These are phyloP conservation scores for Ophiostoma novo-ulmi DNA, from an alignment of 2,329 filamentous ascomycete genomes.

Conservation along the genomic window DNA sequence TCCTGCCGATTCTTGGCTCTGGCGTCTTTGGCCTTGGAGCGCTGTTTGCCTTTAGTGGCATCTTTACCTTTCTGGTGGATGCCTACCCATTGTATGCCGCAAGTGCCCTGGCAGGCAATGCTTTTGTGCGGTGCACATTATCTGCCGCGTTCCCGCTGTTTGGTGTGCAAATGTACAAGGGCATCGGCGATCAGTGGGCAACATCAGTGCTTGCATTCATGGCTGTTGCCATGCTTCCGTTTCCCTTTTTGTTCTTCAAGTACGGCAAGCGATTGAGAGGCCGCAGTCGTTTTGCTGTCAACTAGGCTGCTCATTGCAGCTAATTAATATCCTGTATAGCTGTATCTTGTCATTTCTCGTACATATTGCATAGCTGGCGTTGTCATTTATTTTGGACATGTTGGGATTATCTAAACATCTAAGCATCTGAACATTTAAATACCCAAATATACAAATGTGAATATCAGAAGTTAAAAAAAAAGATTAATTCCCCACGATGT, in stretches of 20 bases:
- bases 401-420: too few species aligned
- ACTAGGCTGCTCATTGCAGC: not conserved
- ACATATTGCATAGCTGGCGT: not conserved
- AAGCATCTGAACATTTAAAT: too few species aligned
- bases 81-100: slow-evolving; percentile 72
- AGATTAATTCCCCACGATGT: not conserved
- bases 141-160: slow-evolving; percentile 75
- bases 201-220: slow-evolving; percentile 57
- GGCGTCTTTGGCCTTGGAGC: slow-evolving; percentile 66
- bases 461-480: not conserved
- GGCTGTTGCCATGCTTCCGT: slow-evolving; percentile 57
- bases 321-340: too few species aligned
- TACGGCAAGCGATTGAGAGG: slow-evolving; percentile 54
- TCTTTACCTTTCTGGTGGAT: slow-evolving; percentile 85
- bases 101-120: slow-evolving; percentile 76
- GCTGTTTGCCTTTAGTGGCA: slow-evolving; percentile 70
- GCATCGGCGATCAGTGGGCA: slow-evolving; percentile 66
- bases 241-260: slow-evolving; percentile 59
- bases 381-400: not conserved
- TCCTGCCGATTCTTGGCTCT: slow-evolving; percentile 68
- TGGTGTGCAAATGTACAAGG: slow-evolving; percentile 65
- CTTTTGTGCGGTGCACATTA: slow-evolving; percentile 71
- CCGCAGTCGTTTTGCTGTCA: slow-evolving; percentile 49
- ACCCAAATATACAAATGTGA: not conserved
- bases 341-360: not conserved